These are phyloP conservation scores for Kwoniella dendrophila DNA, from an alignment of 768 basidiomycete genomes.

Conservation along the genomic window DNA sequence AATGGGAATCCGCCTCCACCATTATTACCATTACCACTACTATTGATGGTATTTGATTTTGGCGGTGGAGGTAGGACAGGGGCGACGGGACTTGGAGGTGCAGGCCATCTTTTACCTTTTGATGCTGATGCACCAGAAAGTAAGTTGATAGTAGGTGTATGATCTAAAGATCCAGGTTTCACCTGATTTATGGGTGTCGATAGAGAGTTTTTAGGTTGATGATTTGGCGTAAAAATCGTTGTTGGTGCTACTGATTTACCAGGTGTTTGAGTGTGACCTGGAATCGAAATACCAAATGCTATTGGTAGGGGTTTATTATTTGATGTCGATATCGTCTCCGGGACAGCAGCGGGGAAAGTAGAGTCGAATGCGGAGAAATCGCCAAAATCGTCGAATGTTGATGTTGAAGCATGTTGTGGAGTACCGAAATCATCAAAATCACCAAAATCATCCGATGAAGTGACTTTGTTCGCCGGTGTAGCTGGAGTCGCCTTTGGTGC, in stretches of 20 bases:
- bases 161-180: constrained; percentile 32
- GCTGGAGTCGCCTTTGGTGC: constrained; percentile 53
- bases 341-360: neutral
- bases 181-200: constrained; percentile 17
- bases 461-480: neutral
- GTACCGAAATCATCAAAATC: constrained; percentile 56
- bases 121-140: constrained; percentile 30
- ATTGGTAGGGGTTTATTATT: neutral
- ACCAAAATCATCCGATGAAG: constrained; percentile 30
- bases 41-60: neutral
- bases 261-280: constrained; percentile 9
- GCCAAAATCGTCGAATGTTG: constrained; percentile 55
- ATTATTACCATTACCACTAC: neutral
- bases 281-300: constrained; percentile 1
- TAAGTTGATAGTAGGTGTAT: constrained; percentile 38
- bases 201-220: neutral
- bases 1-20: constrained; percentile 29
- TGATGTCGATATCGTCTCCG: neutral
- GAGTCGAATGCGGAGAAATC: constrained; percentile 51
- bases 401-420: constrained; percentile 28
- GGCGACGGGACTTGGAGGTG: constrained; percentile 41
- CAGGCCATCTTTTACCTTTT: constrained; percentile 47
- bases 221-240: neutral
- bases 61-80: constrained; percentile 42
- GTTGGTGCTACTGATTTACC: neutral